A percentile compares a stretch with the other conserved stretches of the same genome.
Evolutionary conservation across 169 alveolate genomes (phyloP).

Genomic region (Cryptosporidium viatorum): DNA sequence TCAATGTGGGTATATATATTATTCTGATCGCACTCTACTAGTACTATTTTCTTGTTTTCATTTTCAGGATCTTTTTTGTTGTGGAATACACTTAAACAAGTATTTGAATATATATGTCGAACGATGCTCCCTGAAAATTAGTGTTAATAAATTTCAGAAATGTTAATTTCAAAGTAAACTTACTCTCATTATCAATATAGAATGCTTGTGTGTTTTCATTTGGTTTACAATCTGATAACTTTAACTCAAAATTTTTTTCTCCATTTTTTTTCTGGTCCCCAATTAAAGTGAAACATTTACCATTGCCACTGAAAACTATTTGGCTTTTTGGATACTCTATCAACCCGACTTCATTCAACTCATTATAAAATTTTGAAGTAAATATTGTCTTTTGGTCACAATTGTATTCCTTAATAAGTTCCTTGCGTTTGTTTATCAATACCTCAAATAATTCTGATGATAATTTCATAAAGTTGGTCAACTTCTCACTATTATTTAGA

Average conservation of each 20-base stretch:
- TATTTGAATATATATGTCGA: conserved; percentile 22
- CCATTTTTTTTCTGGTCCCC: neutral
- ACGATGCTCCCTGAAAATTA: conserved; percentile 22
- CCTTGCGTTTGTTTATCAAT: conserved; percentile 15
- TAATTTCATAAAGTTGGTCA: conserved; percentile 26
- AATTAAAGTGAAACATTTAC: conserved; percentile 32
- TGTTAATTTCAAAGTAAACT: neutral
- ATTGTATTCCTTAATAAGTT: conserved; percentile 1
- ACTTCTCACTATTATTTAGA: conserved; percentile 16
- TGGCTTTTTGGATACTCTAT: conserved; percentile 10
- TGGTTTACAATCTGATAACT: conserved; percentile 11
- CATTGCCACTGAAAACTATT: conserved; percentile 3
- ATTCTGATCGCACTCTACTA: conserved; percentile 12
- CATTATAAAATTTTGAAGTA: conserved; percentile 11
- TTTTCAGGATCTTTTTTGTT: neutral
- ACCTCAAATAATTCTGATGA: conserved; percentile 28
- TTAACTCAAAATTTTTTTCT: neutral
- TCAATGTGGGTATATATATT: conserved; percentile 23
- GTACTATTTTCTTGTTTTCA: neutral
- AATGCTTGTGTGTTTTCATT: conserved; percentile 9
- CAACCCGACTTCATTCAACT: conserved; percentile 15
- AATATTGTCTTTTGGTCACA: neutral
- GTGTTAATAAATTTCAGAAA: neutral
- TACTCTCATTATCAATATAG: conserved; percentile 40
- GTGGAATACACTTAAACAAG: conserved; percentile 5